Evolutionary conservation across 306 rosid genomes (phyloP).

Genomic region (Casuarina cunninghamiana): DNA sequence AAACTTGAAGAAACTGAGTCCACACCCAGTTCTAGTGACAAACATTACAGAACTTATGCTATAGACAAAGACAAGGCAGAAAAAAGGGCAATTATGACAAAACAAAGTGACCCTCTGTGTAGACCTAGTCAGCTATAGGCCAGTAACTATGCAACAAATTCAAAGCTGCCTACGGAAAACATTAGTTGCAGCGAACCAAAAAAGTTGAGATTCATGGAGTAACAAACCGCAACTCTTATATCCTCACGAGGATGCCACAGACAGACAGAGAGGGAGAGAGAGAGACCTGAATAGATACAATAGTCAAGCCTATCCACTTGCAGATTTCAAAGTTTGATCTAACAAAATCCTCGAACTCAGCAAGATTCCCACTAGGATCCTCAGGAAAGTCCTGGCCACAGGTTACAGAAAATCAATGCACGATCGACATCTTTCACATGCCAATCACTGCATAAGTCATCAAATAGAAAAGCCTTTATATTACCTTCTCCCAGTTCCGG

Average conservation of each 20-base stretch:
- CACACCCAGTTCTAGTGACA: neutral
- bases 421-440: neutral
- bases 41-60: neutral
- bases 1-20: neutral
- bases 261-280: slow-evolving; percentile 13
- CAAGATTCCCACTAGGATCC: slow-evolving; percentile 70
- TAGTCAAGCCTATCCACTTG: slow-evolving; percentile 69
- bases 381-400: slow-evolving; percentile 69
- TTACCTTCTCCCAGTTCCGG: slow-evolving; percentile 74
- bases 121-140: neutral
- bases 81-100: neutral
- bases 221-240: neutral
- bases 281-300: slow-evolving; percentile 64
- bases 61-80: neutral
- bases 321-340: slow-evolving; percentile 63
- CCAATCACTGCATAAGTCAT: slow-evolving; percentile 3
- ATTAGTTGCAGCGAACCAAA: neutral
- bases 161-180: neutral
- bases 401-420: slow-evolving; percentile 16
- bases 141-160: neutral
- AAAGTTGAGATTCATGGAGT: neutral
- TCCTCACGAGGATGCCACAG: neutral
- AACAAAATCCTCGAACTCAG: slow-evolving; percentile 62
- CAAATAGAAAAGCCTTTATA: neutral
- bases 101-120: neutral